Evolutionary conservation across 805 yeast genomes (phyloP).

Genomic region (Ogataea naganishii): DNA sequence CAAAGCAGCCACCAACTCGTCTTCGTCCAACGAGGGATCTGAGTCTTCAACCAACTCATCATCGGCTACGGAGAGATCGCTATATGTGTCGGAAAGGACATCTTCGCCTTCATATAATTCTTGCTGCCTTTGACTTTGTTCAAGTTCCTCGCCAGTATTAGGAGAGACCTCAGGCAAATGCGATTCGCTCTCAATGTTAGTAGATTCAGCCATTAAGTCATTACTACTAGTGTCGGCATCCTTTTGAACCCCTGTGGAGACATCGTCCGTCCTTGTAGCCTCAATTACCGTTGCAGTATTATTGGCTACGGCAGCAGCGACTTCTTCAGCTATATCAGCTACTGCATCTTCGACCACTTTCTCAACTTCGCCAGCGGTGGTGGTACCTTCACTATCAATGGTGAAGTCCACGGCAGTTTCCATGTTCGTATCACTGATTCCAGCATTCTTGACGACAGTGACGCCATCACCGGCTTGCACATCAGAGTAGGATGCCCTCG

Average conservation of each 20-base stretch:
- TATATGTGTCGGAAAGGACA: background rate
- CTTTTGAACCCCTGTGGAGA: too few species aligned
- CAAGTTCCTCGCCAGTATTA: background rate
- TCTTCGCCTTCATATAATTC: background rate
- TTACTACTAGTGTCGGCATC: too few species aligned
- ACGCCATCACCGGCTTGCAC: conserved; percentile 5
- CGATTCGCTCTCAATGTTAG: too few species aligned
- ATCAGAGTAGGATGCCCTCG: conserved; percentile 3
- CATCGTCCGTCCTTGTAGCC: too few species aligned
- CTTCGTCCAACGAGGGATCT: too few species aligned
- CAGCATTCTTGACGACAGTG: background rate
- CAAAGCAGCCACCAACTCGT: too few species aligned
- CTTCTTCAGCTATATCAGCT: background rate
- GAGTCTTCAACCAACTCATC: background rate
- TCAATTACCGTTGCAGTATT: too few species aligned
- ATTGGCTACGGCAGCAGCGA: too few species aligned
- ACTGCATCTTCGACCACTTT: background rate
- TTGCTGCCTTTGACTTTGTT: background rate
- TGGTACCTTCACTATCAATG: too few species aligned
- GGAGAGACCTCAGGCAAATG: too few species aligned
- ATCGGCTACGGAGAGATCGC: background rate
- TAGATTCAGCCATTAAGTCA: too few species aligned
- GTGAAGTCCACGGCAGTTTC: background rate
- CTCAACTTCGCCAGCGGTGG: too few species aligned
- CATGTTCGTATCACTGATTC: background rate